Evolutionary conservation across 129 eudicot species (phyloP), one percentile per base, ranked within the genome.

Genomic region (Saposhnikovia divaricata): DNA sequence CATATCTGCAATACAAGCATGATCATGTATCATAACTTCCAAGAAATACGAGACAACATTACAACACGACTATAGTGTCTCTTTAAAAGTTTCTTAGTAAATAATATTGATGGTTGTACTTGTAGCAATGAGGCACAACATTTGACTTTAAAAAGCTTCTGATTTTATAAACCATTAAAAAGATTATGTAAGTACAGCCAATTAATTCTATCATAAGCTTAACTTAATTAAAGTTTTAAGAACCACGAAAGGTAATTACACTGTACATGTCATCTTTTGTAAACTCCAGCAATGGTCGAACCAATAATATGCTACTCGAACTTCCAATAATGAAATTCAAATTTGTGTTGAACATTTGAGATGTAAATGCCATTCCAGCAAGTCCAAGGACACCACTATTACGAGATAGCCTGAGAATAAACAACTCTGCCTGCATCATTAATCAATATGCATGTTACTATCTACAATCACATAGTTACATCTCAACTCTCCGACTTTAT

Each of bases 381-480:
- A 95, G 96, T 83, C 99, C 99, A 85, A 95, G 96, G 39, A 95
- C 96, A 66, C 98, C 98, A 86, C 97, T 95, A 82, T 85, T 90
- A 81, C 98, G 92, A 79, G 99, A 95, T 77, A 95, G 80, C 68
- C 99, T 87, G 72, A 92, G 89, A 80, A 95, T 83, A 80, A 92
- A 95, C 74, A 92, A 76, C 76, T 92, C 97, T 27, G 96, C 97
- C 98, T 92, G 88, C 90, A 89, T 53, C 77, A 75, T 66, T 28
- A 43, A 8, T 80, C 25, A n/a, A 4, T 59, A 21, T 47, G 9
- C 31, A 27, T 21, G 66, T 57, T 28, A 45, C 23, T 19, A 40
- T n/a, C 5, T 43, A 28, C 11, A 44, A 59, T 18, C 45, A 13
- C 19, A 66, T 19, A 55, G 50, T 71, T 31, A 71, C 44, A 34